Conservation (phyloP, 2,329 filamentous ascomycete genomes). For the Xenoacremonium recifei region DNA sequence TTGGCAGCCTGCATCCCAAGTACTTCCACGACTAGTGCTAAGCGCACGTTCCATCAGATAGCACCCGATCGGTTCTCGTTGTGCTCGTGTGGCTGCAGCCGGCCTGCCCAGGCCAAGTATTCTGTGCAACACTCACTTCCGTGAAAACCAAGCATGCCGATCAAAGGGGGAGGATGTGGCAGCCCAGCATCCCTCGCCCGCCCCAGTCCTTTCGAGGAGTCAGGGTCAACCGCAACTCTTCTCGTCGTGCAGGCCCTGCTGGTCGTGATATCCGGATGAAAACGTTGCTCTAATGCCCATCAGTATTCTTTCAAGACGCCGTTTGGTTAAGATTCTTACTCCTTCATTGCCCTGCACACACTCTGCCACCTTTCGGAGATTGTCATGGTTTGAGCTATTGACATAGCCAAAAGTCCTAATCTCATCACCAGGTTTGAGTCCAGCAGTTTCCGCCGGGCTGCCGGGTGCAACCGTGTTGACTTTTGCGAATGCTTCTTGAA, state of each 20-base stretch:
- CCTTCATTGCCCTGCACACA: conserved; percentile 87
- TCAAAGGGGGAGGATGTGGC: conserved; percentile 81
- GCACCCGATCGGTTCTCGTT: no score
- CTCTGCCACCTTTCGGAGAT: conserved; percentile 81
- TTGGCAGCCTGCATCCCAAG: no score
- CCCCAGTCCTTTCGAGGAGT: conserved; percentile 83
- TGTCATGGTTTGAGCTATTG: conserved; percentile 81
- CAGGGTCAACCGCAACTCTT: conserved; percentile 68
- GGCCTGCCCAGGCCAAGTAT: no score
- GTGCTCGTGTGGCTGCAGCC: no score
- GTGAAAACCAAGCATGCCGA: no score
- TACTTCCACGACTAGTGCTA: no score
- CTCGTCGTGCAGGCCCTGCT: conserved; percentile 38
- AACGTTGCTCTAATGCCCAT: conserved; percentile 58
- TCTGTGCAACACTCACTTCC: no score
- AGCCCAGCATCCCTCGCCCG: conserved; percentile 84
- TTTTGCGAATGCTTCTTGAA: conserved; percentile 67
- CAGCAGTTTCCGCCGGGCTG: conserved; percentile 81
- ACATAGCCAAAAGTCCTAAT: conserved; percentile 85
- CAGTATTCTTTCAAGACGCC: conserved; percentile 19
- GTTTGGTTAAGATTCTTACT: conserved; percentile 52
- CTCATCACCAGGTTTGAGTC: conserved; percentile 75
- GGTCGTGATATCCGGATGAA: conserved; percentile 64
- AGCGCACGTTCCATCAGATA: no score
- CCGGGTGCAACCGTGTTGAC: conserved; percentile 78